Conservation (phyloP, 2,329 filamentous ascomycete genomes). For the Aspergillus sergii region DNA sequence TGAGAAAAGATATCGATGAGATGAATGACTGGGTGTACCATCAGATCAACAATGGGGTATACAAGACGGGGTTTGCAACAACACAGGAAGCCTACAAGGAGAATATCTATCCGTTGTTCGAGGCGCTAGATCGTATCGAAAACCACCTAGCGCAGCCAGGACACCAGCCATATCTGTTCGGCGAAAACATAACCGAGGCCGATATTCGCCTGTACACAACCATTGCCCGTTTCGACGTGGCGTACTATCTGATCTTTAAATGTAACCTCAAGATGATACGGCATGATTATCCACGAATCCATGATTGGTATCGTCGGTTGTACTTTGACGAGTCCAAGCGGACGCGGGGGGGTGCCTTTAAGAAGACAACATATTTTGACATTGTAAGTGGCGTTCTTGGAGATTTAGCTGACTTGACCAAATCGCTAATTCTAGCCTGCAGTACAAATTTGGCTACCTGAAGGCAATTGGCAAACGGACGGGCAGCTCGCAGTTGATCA, state of each 20-base stretch:
- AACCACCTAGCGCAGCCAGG: slow-evolving; percentile 58
- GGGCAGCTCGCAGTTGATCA: slow-evolving; percentile 24
- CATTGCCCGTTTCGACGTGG: slow-evolving; percentile 67
- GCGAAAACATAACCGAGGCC: slow-evolving; percentile 72
- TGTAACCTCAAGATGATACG: slow-evolving; percentile 67
- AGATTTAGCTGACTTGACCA: not conserved
- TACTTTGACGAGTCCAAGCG: slow-evolving; percentile 50
- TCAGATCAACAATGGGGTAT: slow-evolving; percentile 58
- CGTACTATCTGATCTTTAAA: slow-evolving; percentile 83
- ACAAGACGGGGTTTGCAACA: slow-evolving; percentile 72
- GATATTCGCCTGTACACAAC: slow-evolving; percentile 74
- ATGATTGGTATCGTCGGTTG: slow-evolving; percentile 50
- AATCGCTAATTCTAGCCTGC: not conserved
- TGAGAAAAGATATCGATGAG: slow-evolving; percentile 69
- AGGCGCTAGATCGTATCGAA: slow-evolving; percentile 72
- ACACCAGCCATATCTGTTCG: slow-evolving; percentile 70
- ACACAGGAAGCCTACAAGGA: slow-evolving; percentile 76
- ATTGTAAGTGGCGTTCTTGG: slow-evolving; percentile 29
- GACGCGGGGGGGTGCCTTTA: slow-evolving; percentile 46
- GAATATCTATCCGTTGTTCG: slow-evolving; percentile 70
- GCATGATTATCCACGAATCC: slow-evolving; percentile 58
- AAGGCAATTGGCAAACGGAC: slow-evolving; percentile 21
- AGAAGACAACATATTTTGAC: slow-evolving; percentile 48
- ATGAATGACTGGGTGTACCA: slow-evolving; percentile 77
- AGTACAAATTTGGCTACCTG: slow-evolving; percentile 33